These are phyloP conservation scores for Udeniomyces megalosporus DNA, from an alignment of 768 basidiomycete genomes.

Conservation along the genomic window DNA sequence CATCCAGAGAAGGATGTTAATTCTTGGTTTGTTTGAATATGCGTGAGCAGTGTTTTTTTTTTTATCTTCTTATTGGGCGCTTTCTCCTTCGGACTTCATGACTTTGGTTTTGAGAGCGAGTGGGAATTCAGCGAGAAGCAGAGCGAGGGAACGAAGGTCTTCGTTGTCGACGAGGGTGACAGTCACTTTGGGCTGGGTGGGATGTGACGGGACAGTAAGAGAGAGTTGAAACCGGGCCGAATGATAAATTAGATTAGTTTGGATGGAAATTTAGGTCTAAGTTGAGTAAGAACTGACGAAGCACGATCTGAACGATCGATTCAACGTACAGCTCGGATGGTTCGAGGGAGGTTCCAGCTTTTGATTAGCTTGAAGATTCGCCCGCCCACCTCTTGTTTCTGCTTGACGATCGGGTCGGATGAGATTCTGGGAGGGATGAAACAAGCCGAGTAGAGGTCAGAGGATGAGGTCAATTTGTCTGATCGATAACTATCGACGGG, in stretches of 20 bases:
- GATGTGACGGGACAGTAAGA: too few relatives aligned
- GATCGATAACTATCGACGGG: neutral
- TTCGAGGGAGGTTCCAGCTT: neutral
- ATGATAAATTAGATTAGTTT: neutral
- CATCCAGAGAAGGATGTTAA: too few relatives aligned
- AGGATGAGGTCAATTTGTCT: neutral
- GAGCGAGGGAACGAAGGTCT: constrained; percentile 64
- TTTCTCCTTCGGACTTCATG: too few relatives aligned
- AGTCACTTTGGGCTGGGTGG: constrained; percentile 73
- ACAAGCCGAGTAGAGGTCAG: neutral
- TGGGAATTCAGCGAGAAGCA: constrained; percentile 76
- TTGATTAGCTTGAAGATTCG: constrained; percentile 4
- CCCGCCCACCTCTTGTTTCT: constrained; percentile 9
- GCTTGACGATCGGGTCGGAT: neutral
- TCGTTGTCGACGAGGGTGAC: constrained; percentile 69
- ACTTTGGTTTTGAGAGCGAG: constrained; percentile 62
- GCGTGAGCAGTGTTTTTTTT: too few relatives aligned
- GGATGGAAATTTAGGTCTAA: neutral
- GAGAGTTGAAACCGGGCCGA: neutral
- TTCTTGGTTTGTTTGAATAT: too few relatives aligned
- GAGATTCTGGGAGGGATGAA: neutral
- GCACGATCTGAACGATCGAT: neutral
- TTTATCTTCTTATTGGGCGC: too few relatives aligned
- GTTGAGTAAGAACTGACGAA: neutral
- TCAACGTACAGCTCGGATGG: constrained; percentile 3